phyloP scores from a whole-genome alignment of 1,139 yeast species.

The Lodderomyces margitis region DNA sequence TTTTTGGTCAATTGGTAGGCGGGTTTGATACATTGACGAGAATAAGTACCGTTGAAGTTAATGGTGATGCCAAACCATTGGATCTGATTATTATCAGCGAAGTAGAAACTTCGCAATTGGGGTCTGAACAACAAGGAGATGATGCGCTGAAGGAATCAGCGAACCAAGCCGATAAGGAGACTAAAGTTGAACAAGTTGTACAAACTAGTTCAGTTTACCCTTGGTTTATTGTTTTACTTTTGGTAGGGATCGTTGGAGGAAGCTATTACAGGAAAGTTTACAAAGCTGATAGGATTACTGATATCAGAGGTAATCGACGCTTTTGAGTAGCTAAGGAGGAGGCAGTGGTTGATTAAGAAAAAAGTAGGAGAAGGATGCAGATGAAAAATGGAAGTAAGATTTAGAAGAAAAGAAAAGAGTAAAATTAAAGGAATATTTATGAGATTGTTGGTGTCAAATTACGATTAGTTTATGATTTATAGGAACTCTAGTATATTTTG shows the following conservation, averaged over 20 bases:
- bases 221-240: slow-evolving; percentile 19
- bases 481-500: too few relatives aligned
- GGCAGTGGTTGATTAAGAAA: not conserved
- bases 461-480: not conserved
- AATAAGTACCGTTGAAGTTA: slow-evolving; percentile 37
- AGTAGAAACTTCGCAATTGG: slow-evolving; percentile 14
- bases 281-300: slow-evolving; percentile 26
- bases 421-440: too few relatives aligned
- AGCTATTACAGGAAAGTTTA: slow-evolving; percentile 20
- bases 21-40: slow-evolving; percentile 39
- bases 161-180: slow-evolving; percentile 3
- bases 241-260: slow-evolving; percentile 17
- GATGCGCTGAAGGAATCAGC: slow-evolving; percentile 9
- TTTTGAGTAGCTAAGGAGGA: not conserved
- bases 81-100: slow-evolving; percentile 28
- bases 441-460: not conserved
- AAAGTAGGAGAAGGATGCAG: not conserved
- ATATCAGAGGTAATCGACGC: slow-evolving; percentile 19
- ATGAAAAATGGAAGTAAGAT: too few relatives aligned
- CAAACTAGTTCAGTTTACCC: slow-evolving; percentile 13
- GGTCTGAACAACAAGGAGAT: slow-evolving; percentile 9
- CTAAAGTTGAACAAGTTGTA: slow-evolving; percentile 9
- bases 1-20: slow-evolving; percentile 52
- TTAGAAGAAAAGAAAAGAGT: too few relatives aligned
- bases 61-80: slow-evolving; percentile 34